phyloP scores from a whole-genome alignment of 352 stramenopile genomes.

The Phytophthora lateralis region DNA sequence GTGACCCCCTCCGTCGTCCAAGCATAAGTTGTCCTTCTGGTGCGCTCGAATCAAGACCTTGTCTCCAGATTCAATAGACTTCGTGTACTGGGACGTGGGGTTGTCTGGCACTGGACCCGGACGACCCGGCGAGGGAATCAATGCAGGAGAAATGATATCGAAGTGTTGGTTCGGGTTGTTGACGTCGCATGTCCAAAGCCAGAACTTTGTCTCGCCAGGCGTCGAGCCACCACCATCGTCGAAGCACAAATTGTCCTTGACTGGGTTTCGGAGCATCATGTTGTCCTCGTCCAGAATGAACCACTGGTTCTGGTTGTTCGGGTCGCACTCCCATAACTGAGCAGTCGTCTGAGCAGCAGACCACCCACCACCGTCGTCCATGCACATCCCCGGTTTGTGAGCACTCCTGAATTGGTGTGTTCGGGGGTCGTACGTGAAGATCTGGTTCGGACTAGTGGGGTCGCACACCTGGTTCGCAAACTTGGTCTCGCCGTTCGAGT shows the following conservation, averaged over 20 bases:
- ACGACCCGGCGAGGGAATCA: not conserved
- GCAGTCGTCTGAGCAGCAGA: conserved; percentile 16
- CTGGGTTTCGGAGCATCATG: conserved; percentile 33
- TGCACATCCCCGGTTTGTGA: conserved; percentile 19
- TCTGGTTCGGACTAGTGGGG: conserved; percentile 26
- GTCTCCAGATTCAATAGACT: conserved; percentile 5
- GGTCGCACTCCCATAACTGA: conserved; percentile 27
- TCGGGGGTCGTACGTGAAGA: conserved; percentile 24
- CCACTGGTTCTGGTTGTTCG: conserved; percentile 22
- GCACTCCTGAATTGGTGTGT: conserved; percentile 23
- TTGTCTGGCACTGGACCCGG: not conserved
- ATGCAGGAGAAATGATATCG: conserved; percentile 24
- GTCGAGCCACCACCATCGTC: conserved; percentile 31
- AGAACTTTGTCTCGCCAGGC: conserved; percentile 7
- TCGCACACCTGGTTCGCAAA: conserved; percentile 26
- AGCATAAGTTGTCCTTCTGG: conserved; percentile 24
- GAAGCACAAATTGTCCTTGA: conserved; percentile 39
- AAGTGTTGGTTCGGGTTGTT: conserved; percentile 45
- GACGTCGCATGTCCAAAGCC: conserved; percentile 15
- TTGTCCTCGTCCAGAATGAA: conserved; percentile 32
- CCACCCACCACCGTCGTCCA: conserved; percentile 27
- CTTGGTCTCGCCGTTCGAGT: conserved; percentile 23
- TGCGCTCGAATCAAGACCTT: conserved; percentile 23
- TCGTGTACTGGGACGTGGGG: not conserved
- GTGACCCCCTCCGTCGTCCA: conserved; percentile 37